Base-by-base conservation (phyloP, 805 yeast genomes). In the Clavispora phyllophila region DNA sequence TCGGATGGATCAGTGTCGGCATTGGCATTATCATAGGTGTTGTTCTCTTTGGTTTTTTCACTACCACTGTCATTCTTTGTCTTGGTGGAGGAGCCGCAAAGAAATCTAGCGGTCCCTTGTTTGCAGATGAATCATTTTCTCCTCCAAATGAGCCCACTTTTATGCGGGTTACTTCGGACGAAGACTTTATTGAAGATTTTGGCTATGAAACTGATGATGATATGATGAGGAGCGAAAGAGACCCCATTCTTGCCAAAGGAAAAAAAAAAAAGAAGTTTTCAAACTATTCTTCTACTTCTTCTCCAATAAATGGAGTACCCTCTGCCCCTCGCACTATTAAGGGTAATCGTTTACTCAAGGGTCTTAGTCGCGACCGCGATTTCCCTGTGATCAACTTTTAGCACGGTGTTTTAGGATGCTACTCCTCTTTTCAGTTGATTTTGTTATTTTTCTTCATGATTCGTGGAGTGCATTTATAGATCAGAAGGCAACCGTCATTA, bases 1-100 rank as follows among this genome's bases (percentile, higher is more conserved):
- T 86, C 28, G 89, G 93, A 5, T 72, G 79, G 40, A 72, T 82
- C 15, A 86, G 91, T 12, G 64, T 84, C 25, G 81, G 81, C 0
- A 60, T 84, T 22, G 95, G 93, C 6, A 65, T 83, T 4, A 61
- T 84, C 2, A 54, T 82, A 8, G 91, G 91, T 0, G 68, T 81
- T 24, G 49, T 82, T 3, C 51, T 69, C 44, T 71, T 42, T 40
- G 62, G 62, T 2, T 51, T 49, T 40, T 47, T 51, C 37, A 44
- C 55, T 33, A 51, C 55, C 13, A 45, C 55, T 13, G 44, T 51
- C 15, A 50, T 48, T 9, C 45, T 51, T 4, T 51, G 55, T 27
- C 47, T 51, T 18, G 44, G 52, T 4, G 24, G 42, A 14, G 34
- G 44, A 12, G 23, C 15, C 5, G 37, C 43, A 14, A 40, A 39